Conservation (phyloP, 495 filamentous ascomycete genomes). For the Tuber borchii region DNA sequence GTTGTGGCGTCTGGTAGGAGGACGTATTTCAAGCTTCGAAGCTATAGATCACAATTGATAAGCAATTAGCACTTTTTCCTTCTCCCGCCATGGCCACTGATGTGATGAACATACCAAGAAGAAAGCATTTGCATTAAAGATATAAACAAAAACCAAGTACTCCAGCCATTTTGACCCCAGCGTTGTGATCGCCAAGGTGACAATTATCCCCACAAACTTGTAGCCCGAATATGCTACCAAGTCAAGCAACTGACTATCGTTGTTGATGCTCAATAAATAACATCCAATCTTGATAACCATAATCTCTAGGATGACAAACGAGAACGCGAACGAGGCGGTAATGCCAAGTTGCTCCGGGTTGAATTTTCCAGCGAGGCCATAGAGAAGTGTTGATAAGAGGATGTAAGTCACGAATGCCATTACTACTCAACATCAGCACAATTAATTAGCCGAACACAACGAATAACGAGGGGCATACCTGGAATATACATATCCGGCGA, state of each 20-base stretch:
- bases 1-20: slow-evolving; percentile 65
- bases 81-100: background rate
- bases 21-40: slow-evolving; percentile 92
- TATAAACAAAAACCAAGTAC: slow-evolving; percentile 87
- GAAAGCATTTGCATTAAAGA: slow-evolving; percentile 87
- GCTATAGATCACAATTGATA: slow-evolving; percentile 50
- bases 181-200: slow-evolving; percentile 67
- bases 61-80: background rate
- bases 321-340: slow-evolving; percentile 76
- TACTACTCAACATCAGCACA: slow-evolving; percentile 36
- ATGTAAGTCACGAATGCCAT: slow-evolving; percentile 97
- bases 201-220: slow-evolving; percentile 93
- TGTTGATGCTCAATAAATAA: slow-evolving; percentile 88
- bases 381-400: slow-evolving; percentile 78
- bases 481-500: slow-evolving; percentile 99
- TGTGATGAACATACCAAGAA: slow-evolving; percentile 64
- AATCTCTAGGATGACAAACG: slow-evolving; percentile 79
- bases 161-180: slow-evolving; percentile 69
- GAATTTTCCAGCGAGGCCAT: slow-evolving; percentile 83
- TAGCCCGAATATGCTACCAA: slow-evolving; percentile 95
- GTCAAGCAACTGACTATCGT: slow-evolving; percentile 73
- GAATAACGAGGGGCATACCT: slow-evolving; percentile 7
- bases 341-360: slow-evolving; percentile 87
- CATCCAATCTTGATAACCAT: slow-evolving; percentile 81
- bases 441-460: background rate